A percentile compares a stretch with the other conserved stretches of the same genome.
phyloP scores from a whole-genome alignment of 1,284 basidiomycete species.

The Coniophora puteana region DNA sequence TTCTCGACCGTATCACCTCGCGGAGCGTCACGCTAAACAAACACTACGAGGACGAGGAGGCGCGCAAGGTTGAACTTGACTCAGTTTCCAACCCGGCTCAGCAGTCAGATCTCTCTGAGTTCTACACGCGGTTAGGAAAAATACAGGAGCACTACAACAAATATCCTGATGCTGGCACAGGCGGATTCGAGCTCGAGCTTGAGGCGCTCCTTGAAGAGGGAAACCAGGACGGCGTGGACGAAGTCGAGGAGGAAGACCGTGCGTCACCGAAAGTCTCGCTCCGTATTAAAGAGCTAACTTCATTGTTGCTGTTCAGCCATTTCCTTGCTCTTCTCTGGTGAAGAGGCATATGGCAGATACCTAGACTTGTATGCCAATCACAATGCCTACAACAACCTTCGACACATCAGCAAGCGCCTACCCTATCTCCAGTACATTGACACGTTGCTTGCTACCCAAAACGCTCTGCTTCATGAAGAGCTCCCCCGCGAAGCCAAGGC shows the following conservation, averaged over 20 bases:
- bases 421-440: conserved; percentile 93
- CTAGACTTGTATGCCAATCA: conserved; percentile 92
- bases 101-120: conserved; percentile 82
- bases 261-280: conserved; percentile 28
- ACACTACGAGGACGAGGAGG: conserved; percentile 73
- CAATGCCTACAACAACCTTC: conserved; percentile 87
- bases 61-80: conserved; percentile 59
- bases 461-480: conserved; percentile 62
- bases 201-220: conserved; percentile 75
- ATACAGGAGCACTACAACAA: conserved; percentile 95
- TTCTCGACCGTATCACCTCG: conserved; percentile 78
- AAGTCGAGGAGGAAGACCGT: conserved; percentile 82
- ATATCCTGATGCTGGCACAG: conserved; percentile 85
- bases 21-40: conserved; percentile 63
- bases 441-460: conserved; percentile 60
- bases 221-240: conserved; percentile 63
- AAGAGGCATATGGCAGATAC: conserved; percentile 94
- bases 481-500: conserved; percentile 71
- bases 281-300: conserved; percentile 5
- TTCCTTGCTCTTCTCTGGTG: conserved; percentile 89
- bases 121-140: conserved; percentile 91
- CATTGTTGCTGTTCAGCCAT: conserved; percentile 53
- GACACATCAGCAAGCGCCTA: conserved; percentile 73
- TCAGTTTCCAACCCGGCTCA: conserved; percentile 53
- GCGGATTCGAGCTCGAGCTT: conserved; percentile 79